Evolutionary conservation across 2,329 filamentous ascomycete genomes (phyloP).

Genomic region (Aureobasidium musti): DNA sequence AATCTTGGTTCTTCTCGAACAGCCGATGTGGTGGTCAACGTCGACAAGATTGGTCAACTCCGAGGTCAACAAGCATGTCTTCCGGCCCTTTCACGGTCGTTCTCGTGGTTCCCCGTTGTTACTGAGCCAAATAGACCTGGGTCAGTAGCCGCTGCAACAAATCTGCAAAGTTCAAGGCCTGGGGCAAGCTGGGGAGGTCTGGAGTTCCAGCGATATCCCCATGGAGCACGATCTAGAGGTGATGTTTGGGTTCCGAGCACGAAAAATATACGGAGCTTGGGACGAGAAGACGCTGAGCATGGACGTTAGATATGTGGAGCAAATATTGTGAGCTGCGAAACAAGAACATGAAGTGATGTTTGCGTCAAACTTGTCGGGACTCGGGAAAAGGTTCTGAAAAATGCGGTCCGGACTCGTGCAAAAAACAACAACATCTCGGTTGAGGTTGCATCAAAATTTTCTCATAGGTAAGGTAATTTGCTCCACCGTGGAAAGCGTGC

Average conservation of each 20-base stretch:
- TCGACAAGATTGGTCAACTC: conserved; percentile 17
- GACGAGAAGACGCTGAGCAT: conserved; percentile 6
- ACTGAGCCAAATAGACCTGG: too few relatives aligned
- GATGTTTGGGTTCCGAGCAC: conserved; percentile 21
- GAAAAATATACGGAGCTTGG: conserved; percentile 25
- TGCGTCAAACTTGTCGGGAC: background rate
- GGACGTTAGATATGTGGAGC: background rate
- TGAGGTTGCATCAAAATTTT: conserved; percentile 12
- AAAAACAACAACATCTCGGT: conserved; percentile 8
- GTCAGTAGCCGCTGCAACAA: background rate
- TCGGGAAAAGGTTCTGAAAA: conserved; percentile 5
- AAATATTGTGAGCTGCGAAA: background rate
- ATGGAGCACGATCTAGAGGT: conserved; percentile 19
- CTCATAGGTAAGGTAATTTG: background rate
- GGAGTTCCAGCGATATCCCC: conserved; percentile 25
- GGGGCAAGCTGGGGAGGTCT: conserved; percentile 19
- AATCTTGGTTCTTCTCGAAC: conserved; percentile 14
- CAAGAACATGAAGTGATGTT: background rate
- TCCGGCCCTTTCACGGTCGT: conserved; percentile 24
- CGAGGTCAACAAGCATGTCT: conserved; percentile 5
- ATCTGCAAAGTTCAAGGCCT: background rate
- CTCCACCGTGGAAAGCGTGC: conserved; percentile 1
- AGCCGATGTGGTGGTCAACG: conserved; percentile 16
- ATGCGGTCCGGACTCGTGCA: background rate
- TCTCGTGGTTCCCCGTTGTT: background rate